Conservation (phyloP, 2,329 filamentous ascomycete genomes). For the Trichoderma atroviride region DNA sequence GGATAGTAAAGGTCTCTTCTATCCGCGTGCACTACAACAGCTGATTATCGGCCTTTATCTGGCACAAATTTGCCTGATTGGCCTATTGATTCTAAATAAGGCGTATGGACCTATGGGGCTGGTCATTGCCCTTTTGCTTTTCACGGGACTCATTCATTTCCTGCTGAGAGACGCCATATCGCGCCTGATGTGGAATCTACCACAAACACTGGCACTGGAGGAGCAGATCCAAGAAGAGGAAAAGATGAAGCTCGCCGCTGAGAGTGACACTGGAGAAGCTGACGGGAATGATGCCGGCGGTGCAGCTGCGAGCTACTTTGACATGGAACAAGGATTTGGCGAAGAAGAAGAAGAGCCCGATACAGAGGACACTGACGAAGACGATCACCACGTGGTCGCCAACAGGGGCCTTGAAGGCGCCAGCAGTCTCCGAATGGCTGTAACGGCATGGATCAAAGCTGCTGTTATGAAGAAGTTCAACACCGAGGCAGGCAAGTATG, state of each 20-base stretch:
- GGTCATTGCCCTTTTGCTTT: slow-evolving; percentile 75
- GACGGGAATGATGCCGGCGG: slow-evolving; percentile 34
- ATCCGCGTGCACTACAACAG: slow-evolving; percentile 85
- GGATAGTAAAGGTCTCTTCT: slow-evolving; percentile 86
- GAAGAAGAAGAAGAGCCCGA: slow-evolving; percentile 39
- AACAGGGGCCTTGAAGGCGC: slow-evolving; percentile 45
- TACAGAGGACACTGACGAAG: slow-evolving; percentile 34
- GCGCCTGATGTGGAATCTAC: slow-evolving; percentile 77
- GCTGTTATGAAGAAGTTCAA: slow-evolving; percentile 44
- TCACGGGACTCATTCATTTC: slow-evolving; percentile 76
- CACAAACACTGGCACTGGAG: slow-evolving; percentile 66
- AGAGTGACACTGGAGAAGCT: slow-evolving; percentile 28
- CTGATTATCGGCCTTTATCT: slow-evolving; percentile 84
- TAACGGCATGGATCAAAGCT: slow-evolving; percentile 41
- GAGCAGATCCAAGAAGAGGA: slow-evolving; percentile 50
- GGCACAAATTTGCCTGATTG: slow-evolving; percentile 79
- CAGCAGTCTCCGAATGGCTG: slow-evolving; percentile 37
- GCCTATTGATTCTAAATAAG: slow-evolving; percentile 73
- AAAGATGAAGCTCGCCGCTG: slow-evolving; percentile 51
- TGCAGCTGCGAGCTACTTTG: slow-evolving; percentile 42
- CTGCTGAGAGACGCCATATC: slow-evolving; percentile 72
- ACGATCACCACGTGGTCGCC: slow-evolving; percentile 34
- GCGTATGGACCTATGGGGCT: slow-evolving; percentile 71
- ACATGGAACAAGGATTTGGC: slow-evolving; percentile 41
- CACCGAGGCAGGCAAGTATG: slow-evolving; percentile 33